Conservation (phyloP, 495 filamentous ascomycete species). For the Clavariopsis aquatica region DNA sequence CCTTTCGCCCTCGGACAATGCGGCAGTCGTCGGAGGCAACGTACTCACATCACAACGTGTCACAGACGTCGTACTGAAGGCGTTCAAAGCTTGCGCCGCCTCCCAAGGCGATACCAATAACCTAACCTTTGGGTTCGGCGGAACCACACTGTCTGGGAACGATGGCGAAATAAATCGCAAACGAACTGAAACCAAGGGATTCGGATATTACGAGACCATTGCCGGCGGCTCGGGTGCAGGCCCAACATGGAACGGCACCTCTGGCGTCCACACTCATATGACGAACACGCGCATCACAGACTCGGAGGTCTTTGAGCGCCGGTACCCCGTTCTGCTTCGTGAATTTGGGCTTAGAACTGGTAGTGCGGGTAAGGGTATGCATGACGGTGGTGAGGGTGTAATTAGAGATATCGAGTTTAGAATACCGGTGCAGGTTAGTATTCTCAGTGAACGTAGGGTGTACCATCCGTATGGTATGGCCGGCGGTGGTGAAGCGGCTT, state of each 20-base stretch:
- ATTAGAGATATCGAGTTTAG: slow-evolving; percentile 94
- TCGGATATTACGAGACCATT: slow-evolving; percentile 98
- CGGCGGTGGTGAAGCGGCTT: slow-evolving; percentile 78
- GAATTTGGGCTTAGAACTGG: slow-evolving; percentile 75
- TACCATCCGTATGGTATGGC: slow-evolving; percentile 85
- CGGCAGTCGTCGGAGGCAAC: slow-evolving; percentile 94
- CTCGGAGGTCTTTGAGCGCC: slow-evolving; percentile 89
- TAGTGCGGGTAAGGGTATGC: slow-evolving; percentile 71
- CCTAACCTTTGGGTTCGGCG: slow-evolving; percentile 79
- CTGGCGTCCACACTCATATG: slow-evolving; percentile 94
- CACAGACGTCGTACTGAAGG: slow-evolving; percentile 89
- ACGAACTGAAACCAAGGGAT: slow-evolving; percentile 61
- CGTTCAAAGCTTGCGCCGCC: slow-evolving; percentile 87
- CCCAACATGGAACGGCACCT: slow-evolving; percentile 81
- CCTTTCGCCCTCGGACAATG: slow-evolving; percentile 80
- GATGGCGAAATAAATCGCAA: slow-evolving; percentile 21
- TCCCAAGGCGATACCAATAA: slow-evolving; percentile 95
- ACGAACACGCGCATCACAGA: slow-evolving; percentile 99
- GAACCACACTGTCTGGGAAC: slow-evolving; percentile 55
- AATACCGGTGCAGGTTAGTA: slow-evolving; percentile 82
- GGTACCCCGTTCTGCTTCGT: slow-evolving; percentile 84
- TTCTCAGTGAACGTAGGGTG: slow-evolving; percentile 83
- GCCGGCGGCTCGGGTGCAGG: slow-evolving; percentile 91
- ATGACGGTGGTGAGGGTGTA: slow-evolving; percentile 86
- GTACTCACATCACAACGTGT: slow-evolving; percentile 90